phyloP scores from a whole-genome alignment of 2,329 filamentous ascomycete genomes.

The Cladophialophora yegresii region DNA sequence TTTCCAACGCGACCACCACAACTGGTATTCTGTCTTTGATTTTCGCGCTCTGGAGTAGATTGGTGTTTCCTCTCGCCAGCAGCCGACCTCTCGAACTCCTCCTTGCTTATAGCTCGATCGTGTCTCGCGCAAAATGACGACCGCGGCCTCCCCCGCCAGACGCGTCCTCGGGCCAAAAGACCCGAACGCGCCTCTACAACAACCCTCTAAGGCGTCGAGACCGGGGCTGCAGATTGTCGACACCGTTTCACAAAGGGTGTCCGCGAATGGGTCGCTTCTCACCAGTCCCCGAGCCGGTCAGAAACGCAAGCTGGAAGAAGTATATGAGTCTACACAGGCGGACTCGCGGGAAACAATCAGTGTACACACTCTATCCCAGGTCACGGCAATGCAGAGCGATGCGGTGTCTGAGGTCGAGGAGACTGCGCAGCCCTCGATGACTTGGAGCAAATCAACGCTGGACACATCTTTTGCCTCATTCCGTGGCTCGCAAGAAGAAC shows the following conservation, averaged over 20 bases:
- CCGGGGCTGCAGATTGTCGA: slow-evolving; percentile 4
- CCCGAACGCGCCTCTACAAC: slow-evolving; percentile 31
- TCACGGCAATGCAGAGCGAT: slow-evolving; percentile 29
- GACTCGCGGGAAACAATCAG: slow-evolving; percentile 21
- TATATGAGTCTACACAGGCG: slow-evolving; percentile 19
- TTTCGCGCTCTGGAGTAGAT: neutral
- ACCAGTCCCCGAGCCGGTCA: slow-evolving; percentile 31
- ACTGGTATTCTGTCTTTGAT: neutral
- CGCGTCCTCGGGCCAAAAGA: slow-evolving; percentile 36
- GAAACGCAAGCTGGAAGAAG: slow-evolving; percentile 33
- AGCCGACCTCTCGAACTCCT: neutral
- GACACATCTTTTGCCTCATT: slow-evolving; percentile 30
- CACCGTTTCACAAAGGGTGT: slow-evolving; percentile 6
- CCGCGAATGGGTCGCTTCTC: neutral
- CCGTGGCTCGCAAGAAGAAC: slow-evolving; percentile 30
- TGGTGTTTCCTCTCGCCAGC: neutral
- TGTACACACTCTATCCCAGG: slow-evolving; percentile 23
- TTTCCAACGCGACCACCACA: neutral
- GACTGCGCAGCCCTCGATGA: slow-evolving; percentile 11
- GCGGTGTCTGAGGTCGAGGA: slow-evolving; percentile 15
- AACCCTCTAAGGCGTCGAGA: slow-evolving; percentile 15
- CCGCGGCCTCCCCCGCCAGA: slow-evolving; percentile 27
- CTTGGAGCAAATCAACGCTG: slow-evolving; percentile 20
- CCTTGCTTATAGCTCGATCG: neutral
- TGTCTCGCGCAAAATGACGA: neutral